These are phyloP conservation scores for Fagopyrum esculentum DNA, from an alignment of 148 eudicot species.

Conservation along the genomic window DNA sequence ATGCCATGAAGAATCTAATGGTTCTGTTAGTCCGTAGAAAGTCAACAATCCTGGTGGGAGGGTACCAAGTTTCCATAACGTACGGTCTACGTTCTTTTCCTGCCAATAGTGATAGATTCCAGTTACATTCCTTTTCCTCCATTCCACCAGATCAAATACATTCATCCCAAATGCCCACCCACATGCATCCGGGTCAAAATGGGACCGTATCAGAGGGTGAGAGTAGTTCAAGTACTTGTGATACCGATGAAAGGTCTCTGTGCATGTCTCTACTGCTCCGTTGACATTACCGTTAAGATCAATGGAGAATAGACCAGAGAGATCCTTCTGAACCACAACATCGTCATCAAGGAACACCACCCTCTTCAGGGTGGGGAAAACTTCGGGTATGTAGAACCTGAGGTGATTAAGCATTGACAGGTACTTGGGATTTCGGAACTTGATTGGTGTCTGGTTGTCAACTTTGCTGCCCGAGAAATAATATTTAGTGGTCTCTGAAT, in stretches of 20 bases:
- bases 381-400: conserved; percentile 80
- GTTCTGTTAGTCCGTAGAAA: conserved; percentile 73
- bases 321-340: conserved; percentile 77
- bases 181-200: conserved; percentile 90
- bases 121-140: conserved; percentile 78
- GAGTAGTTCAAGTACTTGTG: conserved; percentile 88
- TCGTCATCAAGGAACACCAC: conserved; percentile 84
- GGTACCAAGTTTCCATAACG: conserved; percentile 79
- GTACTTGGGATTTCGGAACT: conserved; percentile 78
- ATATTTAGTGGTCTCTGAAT: conserved; percentile 65
- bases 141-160: conserved; percentile 72
- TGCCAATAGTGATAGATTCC: conserved; percentile 93
- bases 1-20: conserved; percentile 68
- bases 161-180: conserved; percentile 97
- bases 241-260: conserved; percentile 86
- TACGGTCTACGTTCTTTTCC: conserved; percentile 74
- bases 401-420: conserved; percentile 84
- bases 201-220: conserved; percentile 72
- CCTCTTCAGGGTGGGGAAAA: conserved; percentile 64
- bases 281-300: conserved; percentile 76
- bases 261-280: conserved; percentile 92
- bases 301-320: conserved; percentile 57
- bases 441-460: conserved; percentile 63
- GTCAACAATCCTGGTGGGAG: conserved; percentile 85
- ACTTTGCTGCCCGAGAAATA: conserved; percentile 71